Evolutionary conservation across 2,329 filamentous ascomycete species (phyloP).

Genomic region (Botrytis deweyae): DNA sequence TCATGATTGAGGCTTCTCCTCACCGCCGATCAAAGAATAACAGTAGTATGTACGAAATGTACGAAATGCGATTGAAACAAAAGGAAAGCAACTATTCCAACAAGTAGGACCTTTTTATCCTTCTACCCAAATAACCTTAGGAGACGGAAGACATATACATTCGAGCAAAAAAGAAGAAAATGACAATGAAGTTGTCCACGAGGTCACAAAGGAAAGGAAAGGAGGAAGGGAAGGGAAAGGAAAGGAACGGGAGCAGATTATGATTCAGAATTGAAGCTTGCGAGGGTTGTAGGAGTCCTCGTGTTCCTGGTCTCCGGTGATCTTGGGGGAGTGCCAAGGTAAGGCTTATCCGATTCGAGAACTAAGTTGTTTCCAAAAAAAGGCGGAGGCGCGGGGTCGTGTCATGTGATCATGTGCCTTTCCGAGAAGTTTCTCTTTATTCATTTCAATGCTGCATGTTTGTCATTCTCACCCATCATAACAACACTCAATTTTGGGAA

Average conservation of each 20-base stretch:
- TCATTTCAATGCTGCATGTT: not conserved
- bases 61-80: not conserved
- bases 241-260: not conserved
- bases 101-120: not conserved
- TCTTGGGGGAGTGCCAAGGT: not conserved
- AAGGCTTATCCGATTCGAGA: not conserved
- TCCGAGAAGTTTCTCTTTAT: not conserved
- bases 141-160: constrained; percentile 17
- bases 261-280: not conserved
- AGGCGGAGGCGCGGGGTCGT: not conserved
- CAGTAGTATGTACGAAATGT: not conserved
- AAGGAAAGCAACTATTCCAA: not conserved
- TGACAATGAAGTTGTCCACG: not conserved
- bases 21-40: not conserved
- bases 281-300: not conserved
- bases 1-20: constrained; percentile 4
- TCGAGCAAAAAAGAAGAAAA: not conserved
- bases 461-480: not conserved
- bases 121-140: not conserved
- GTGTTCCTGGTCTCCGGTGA: not conserved
- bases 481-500: not conserved
- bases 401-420: constrained; percentile 3
- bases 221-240: not conserved
- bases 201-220: not conserved
- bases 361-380: not conserved